Base-by-base conservation (phyloP, 129 eudicot genomes). In the Centaurea solstitialis region DNA sequence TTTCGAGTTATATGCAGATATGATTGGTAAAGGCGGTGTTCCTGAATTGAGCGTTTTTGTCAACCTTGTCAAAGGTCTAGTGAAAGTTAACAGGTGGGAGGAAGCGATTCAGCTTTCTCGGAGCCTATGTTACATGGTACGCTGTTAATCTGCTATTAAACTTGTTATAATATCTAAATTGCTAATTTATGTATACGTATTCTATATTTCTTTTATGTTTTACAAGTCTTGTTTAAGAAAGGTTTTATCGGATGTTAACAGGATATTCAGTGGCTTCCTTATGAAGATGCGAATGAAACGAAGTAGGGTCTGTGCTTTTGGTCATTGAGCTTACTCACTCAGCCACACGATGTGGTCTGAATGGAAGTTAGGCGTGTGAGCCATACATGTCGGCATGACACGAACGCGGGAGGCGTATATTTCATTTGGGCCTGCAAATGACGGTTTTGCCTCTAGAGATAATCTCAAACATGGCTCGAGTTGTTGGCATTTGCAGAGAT, bases 81-180 rank as follows among this genome's bases (percentile, higher is more conserved):
- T 91, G 7, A 91, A 75, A 73, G 85, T 80, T 39, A 80, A 87
- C 84, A 76, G 88, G 40, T 90, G 94, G 94, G 97, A 91, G 71
- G 93, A 92, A 21, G 99, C 99, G 6, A 80, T 95, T 80, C 79
- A 89, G 76, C 91, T 95, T 65, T 95, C 92, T 0, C 81, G 87
- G 18, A 82, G 97, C 85, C 11, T 90, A 73, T 90, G 97, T 76
- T 28, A 80, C 87, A 87, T 87, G 99, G 97, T 94, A 78, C 43
- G 86, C 22, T 6, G 47, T 71, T 80, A 38, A 38, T 70, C 50
- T 41, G 30, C 76, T 11, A n/a, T 35, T 23, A 17, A 30, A 59
- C 13, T 61, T 22, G 33, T 18, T 41, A 30, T 4, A n/a, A 28
- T 22, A 45, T 24, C 59, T 43, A 17, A 47, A 75, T 15, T 62